Conservation (phyloP, 1,284 basidiomycete genomes). For the Volvariella volvacea region DNA sequence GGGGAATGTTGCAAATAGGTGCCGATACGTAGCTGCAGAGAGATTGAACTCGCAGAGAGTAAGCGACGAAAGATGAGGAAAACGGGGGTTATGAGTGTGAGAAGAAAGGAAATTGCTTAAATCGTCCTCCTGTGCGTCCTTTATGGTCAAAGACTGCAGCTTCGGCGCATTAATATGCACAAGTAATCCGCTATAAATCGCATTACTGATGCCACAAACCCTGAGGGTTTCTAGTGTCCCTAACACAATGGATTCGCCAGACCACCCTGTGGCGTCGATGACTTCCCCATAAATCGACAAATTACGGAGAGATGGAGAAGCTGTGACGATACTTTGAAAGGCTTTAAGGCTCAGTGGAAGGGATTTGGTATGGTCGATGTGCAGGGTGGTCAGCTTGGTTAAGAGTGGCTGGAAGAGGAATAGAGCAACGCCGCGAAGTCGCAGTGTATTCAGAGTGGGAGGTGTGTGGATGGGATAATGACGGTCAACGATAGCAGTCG, state of each 20-base stretch:
- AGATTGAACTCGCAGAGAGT: constrained; percentile 30
- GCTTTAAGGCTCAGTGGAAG: constrained; percentile 23
- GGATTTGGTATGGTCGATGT: constrained; percentile 32
- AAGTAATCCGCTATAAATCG: constrained; percentile 26
- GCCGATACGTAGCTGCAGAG: constrained; percentile 20
- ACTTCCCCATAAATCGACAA: constrained; percentile 36
- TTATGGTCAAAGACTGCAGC: constrained; percentile 30
- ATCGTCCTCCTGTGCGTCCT: constrained; percentile 30
- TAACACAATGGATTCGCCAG: constrained; percentile 18
- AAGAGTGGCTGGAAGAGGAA: constrained; percentile 31
- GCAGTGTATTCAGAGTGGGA: constrained; percentile 27
- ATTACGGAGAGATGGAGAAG: constrained; percentile 22
- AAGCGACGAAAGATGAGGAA: constrained; percentile 24
- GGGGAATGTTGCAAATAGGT: constrained; percentile 25
- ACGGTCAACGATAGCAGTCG: constrained; percentile 8
- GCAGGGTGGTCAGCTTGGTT: constrained; percentile 28
- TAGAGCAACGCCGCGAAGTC: constrained; percentile 35
- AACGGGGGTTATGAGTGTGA: constrained; percentile 16
- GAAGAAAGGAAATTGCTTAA: constrained; percentile 22
- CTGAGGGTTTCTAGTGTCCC: constrained; percentile 28
- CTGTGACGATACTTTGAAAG: constrained; percentile 25
- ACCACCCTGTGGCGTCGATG: constrained; percentile 17
- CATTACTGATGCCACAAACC: constrained; percentile 26
- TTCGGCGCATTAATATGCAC: constrained; percentile 25
- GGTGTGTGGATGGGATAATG: constrained; percentile 18